Conservation (phyloP, 805 yeast genomes). For the Cephaloascus fragrans region DNA sequence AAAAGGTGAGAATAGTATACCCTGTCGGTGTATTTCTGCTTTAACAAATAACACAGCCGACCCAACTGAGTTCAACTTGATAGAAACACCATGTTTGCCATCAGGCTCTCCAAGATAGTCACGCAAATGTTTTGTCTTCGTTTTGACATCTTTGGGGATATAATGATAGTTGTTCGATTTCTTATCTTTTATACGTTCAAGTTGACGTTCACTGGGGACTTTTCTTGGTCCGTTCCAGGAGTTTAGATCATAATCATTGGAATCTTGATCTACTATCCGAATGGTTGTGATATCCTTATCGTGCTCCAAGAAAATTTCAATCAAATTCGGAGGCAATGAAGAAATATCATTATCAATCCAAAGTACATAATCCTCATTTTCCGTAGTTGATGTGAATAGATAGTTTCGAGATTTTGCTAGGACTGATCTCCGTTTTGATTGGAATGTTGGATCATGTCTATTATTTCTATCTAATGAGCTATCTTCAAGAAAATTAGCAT, state of each 20-base stretch:
- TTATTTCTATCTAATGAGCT: constrained; percentile 5
- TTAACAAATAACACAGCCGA: constrained; percentile 39
- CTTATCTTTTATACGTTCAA: not conserved
- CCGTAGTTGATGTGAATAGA: constrained; percentile 11
- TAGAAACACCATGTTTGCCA: too few species aligned
- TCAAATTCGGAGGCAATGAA: constrained; percentile 11
- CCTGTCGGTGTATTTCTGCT: constrained; percentile 32
- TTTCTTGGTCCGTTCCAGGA: constrained; percentile 22
- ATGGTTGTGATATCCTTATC: constrained; percentile 20
- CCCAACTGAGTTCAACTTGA: constrained; percentile 38
- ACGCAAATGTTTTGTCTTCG: constrained; percentile 9
- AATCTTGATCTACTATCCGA: constrained; percentile 13
- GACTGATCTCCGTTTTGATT: constrained; percentile 14
- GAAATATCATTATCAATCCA: constrained; percentile 21
- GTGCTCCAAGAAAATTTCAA: constrained; percentile 11
- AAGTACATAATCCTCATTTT: constrained; percentile 14
- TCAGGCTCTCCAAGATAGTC: constrained; percentile 8
- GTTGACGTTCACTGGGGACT: constrained; percentile 13
- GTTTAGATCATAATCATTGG: constrained; percentile 21
- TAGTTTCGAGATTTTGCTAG: constrained; percentile 17
- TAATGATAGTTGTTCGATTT: constrained; percentile 6
- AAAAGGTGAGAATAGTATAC: constrained; percentile 34
- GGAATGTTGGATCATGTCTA: constrained; percentile 8
- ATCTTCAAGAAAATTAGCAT: constrained; percentile 10
- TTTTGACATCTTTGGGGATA: constrained; percentile 12